A percentile compares a stretch with the other conserved stretches of the same genome.
Conservation (phyloP, 805 yeast genomes). For the Wickerhamomyces strasburgensis region DNA sequence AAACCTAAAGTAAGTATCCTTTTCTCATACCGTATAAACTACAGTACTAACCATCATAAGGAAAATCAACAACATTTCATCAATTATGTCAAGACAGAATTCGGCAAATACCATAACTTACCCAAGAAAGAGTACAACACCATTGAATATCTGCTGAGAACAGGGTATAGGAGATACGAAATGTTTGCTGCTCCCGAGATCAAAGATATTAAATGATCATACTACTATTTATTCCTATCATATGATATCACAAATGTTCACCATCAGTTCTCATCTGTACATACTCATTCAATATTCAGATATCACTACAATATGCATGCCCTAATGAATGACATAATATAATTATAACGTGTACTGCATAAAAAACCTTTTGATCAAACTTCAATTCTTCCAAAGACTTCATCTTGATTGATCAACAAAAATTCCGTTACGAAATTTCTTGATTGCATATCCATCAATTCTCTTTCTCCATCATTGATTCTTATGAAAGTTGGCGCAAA, state of each 20-base stretch:
- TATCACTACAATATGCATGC: too few relatives aligned
- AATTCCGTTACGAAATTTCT: constrained; percentile 77
- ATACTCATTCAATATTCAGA: too few relatives aligned
- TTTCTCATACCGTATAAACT: neutral
- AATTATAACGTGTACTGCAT: too few relatives aligned
- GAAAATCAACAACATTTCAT: constrained; percentile 41
- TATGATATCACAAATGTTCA: neutral
- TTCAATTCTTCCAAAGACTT: constrained; percentile 28
- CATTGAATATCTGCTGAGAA: constrained; percentile 76
- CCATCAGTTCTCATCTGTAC: too few relatives aligned
- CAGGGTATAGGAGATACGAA: constrained; percentile 68
- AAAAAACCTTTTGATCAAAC: too few relatives aligned
- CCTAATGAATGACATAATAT: too few relatives aligned
- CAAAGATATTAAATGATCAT: constrained; percentile 47
- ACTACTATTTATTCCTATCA: neutral
- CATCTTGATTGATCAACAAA: constrained; percentile 45
- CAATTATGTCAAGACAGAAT: constrained; percentile 49
- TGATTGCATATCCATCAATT: constrained; percentile 77
- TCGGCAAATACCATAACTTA: constrained; percentile 48
- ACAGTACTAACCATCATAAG: constrained; percentile 5
- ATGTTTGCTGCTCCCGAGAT: constrained; percentile 68
- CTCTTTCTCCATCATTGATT: constrained; percentile 73
- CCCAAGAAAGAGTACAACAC: constrained; percentile 79
- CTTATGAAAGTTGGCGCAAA: constrained; percentile 92
- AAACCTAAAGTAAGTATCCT: constrained; percentile 35